These are phyloP conservation scores for Sporothrix brunneoviolacea DNA, from an alignment of 2,329 filamentous ascomycete species.

Conservation along the genomic window DNA sequence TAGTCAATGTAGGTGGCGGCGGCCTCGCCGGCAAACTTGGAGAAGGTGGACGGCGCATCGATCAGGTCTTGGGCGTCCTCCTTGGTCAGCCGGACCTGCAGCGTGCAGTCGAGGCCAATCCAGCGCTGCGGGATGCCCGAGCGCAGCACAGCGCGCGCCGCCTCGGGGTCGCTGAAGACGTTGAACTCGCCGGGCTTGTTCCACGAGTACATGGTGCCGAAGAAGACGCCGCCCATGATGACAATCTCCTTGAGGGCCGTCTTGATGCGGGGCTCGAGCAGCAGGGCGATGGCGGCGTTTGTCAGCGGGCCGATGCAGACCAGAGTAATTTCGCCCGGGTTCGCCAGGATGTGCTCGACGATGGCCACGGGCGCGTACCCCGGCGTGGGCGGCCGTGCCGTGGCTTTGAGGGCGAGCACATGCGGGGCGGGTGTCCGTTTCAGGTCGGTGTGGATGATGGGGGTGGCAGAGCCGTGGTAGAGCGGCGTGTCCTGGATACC, in stretches of 20 bases:
- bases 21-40: conserved; percentile 3
- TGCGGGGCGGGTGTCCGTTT: neutral
- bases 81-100: neutral
- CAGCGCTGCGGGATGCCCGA: conserved; percentile 5
- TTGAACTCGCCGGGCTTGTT: conserved; percentile 10
- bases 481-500: neutral
- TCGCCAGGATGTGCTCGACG: neutral
- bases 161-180: conserved; percentile 4
- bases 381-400: neutral
- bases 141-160: neutral
- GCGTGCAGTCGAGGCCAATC: conserved; percentile 5
- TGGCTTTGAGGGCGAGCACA: neutral
- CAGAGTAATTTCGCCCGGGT: conserved; percentile 4
- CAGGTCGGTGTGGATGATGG: neutral
- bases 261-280: neutral
- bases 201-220: conserved; percentile 8
- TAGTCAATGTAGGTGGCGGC: conserved; percentile 7
- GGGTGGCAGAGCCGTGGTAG: neutral
- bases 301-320: conserved; percentile 5
- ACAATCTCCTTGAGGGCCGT: conserved; percentile 1
- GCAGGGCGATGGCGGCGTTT: conserved; percentile 2
- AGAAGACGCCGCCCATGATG: conserved; percentile 7
- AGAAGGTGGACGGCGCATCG: neutral
- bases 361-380: conserved; percentile 3
- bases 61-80: neutral